These are phyloP conservation scores for Aspergillus jensenii DNA, from an alignment of 2,329 filamentous ascomycete genomes.

Conservation along the genomic window DNA sequence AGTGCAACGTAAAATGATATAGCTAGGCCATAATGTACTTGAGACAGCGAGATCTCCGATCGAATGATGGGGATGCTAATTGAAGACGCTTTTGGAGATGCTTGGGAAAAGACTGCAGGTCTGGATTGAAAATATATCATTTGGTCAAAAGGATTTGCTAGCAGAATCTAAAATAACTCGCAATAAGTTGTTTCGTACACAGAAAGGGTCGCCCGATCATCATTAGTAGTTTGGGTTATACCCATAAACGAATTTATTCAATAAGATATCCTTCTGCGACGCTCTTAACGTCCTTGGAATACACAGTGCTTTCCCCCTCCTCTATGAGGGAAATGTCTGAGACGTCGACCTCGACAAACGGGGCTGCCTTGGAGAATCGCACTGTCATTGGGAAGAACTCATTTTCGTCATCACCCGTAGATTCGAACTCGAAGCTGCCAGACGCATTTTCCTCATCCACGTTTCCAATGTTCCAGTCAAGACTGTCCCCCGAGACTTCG, in stretches of 20 bases:
- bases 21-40: too few relatives aligned
- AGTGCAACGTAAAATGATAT: too few relatives aligned
- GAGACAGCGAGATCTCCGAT: too few relatives aligned
- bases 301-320: conserved; percentile 44
- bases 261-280: conserved; percentile 46
- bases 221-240: conserved; percentile 38
- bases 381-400: conserved; percentile 99
- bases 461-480: conserved; percentile 91
- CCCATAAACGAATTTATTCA: conserved; percentile 35
- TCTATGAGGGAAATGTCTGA: conserved; percentile 44
- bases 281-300: conserved; percentile 47
- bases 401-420: conserved; percentile 79
- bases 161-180: conserved; percentile 17
- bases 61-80: too few relatives aligned
- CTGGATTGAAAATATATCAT: conserved; percentile 18
- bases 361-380: conserved; percentile 79
- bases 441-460: conserved; percentile 79
- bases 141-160: conserved; percentile 20
- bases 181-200: conserved; percentile 13
- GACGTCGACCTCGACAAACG: conserved; percentile 91
- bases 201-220: conserved; percentile 31
- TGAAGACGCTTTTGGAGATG: too few relatives aligned
- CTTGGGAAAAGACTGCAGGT: background rate
- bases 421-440: conserved; percentile 94
- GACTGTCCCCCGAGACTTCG: conserved; percentile 84